Base-by-base conservation (phyloP, 768 basidiomycete genomes). In the Leccinum uliginosum region DNA sequence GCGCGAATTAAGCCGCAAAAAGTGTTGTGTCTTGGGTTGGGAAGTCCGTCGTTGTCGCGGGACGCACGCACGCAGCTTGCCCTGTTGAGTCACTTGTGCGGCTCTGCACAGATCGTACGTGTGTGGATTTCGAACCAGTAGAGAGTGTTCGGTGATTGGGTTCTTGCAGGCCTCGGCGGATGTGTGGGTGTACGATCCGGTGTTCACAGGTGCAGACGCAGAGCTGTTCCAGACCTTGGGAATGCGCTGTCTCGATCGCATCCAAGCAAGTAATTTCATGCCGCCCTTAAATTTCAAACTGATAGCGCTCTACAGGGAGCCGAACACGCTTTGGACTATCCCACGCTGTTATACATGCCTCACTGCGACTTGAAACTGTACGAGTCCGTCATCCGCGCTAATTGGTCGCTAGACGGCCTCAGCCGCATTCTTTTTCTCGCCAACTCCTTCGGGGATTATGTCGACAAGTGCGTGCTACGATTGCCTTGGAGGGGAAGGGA, bases 281-380 rank as follows among this genome's bases (percentile, higher is more conserved):
- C 49, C 32, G 38, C 49, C 26, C 43, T 21, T 30, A 27, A 38
- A 58, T 45, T 52, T 50, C 54, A 50, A 43, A 51, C 62, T 58
- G 6, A 67, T 43, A 27, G 48, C 34, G 27, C 53, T 59, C 24
- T 50, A 23, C 63, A 80, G 77, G 67, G 66, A 24, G 70, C 69
- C 23, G 67, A 67, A 53, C 68, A 77, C 55, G 54, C 57, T 15
- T 34, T 74, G 48, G 59, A 62, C 26, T 51, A 60, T 54, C 82
- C 84, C 60, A 88, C 86, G 48, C 74, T 91, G 54, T 74, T 85
- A 53, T 89, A 82, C 73, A 89, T 90, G 87, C 89, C 87, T 21
- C 89, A 91, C 69, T 90, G 89, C 67, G 86, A 88, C 65, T 65
- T 86, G 69, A 78, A 78, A 58, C 76, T 91, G 26, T 88, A 90